A percentile compares a stretch with the other conserved stretches of the same genome.
These are phyloP conservation scores for Tuber borchii DNA, from an alignment of 495 filamentous ascomycete species.

Conservation along the genomic window DNA sequence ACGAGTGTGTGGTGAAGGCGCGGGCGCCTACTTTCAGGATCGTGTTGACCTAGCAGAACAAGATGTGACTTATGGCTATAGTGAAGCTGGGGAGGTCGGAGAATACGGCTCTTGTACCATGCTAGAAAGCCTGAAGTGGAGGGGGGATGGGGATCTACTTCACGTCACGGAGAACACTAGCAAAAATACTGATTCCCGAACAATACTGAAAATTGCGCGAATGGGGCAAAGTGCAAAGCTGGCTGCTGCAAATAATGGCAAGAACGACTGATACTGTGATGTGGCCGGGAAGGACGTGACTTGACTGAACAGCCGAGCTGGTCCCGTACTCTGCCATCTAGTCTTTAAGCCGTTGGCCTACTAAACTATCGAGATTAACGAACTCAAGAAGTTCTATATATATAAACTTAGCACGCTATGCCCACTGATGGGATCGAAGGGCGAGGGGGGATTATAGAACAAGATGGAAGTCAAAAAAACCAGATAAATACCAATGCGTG, in stretches of 20 bases:
- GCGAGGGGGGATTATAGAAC: slow-evolving; percentile 40
- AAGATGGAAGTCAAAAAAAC: slow-evolving; percentile 45
- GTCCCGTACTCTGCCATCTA: slow-evolving; percentile 45
- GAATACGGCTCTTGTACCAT: slow-evolving; percentile 9
- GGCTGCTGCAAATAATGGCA: slow-evolving; percentile 38
- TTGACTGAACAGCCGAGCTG: slow-evolving; percentile 46
- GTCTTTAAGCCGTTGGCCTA: slow-evolving; percentile 47
- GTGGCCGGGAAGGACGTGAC: slow-evolving; percentile 46
- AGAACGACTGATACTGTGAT: slow-evolving; percentile 48
- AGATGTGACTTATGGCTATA: slow-evolving; percentile 20
- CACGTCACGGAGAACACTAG: slow-evolving; percentile 45
- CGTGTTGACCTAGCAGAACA: slow-evolving; percentile 49
- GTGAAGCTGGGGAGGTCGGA: slow-evolving; percentile 22
- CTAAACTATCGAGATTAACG: slow-evolving; percentile 44
- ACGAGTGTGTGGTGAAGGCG: slow-evolving; percentile 49
- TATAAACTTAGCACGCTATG: slow-evolving; percentile 44
- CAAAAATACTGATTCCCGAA: slow-evolving; percentile 33
- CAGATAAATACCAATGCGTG: slow-evolving; percentile 46
- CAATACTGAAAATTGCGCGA: slow-evolving; percentile 17
- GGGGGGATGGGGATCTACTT: slow-evolving; percentile 19
- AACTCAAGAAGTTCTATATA: slow-evolving; percentile 41
- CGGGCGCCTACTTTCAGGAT: slow-evolving; percentile 51
- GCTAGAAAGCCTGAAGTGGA: neutral
- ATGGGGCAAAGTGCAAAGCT: slow-evolving; percentile 30
- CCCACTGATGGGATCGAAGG: slow-evolving; percentile 41